Percentiles rank a stretch among this genome's conserved stretches.
These are phyloP conservation scores for Debaryomyces prosopidis DNA, from an alignment of 805 yeast species.

Conservation along the genomic window DNA sequence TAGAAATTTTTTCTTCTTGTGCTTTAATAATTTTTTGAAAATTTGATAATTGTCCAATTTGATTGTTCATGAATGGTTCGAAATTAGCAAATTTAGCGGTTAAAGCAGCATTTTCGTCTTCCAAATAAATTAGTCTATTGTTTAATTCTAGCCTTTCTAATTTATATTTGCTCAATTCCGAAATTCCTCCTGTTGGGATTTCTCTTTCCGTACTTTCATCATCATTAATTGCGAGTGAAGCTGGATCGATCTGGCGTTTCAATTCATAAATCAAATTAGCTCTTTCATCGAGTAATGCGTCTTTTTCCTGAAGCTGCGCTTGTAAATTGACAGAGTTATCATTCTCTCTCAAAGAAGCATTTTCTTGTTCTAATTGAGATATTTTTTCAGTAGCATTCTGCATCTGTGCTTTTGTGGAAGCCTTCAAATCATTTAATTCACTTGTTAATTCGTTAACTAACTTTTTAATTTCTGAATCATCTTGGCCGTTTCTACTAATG, in stretches of 20 bases:
- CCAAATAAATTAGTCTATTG: conserved; percentile 45
- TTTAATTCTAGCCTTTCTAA: conserved; percentile 45
- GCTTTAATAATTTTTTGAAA: conserved; percentile 55
- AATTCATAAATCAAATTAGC: conserved; percentile 33
- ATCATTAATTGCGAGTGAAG: conserved; percentile 21
- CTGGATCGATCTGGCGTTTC: conserved; percentile 26
- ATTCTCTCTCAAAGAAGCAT: conserved; percentile 11
- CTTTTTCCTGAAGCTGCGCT: conserved; percentile 13
- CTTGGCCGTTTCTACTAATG: conserved; percentile 9
- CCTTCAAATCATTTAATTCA: conserved; percentile 32
- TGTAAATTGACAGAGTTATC: conserved; percentile 13
- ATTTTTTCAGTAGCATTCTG: conserved; percentile 58
- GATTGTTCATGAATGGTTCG: conserved; percentile 54
- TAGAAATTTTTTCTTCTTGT: conserved; percentile 49
- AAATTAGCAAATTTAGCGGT: conserved; percentile 44
- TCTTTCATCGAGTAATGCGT: conserved; percentile 19
- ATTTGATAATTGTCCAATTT: conserved; percentile 50
- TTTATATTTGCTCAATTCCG: conserved; percentile 39
- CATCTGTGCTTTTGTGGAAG: conserved; percentile 48
- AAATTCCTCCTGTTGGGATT: conserved; percentile 14
- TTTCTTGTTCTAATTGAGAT: conserved; percentile 43
- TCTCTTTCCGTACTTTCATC: conserved; percentile 9
- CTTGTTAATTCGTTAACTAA: conserved; percentile 31
- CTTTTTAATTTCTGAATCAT: conserved; percentile 29
- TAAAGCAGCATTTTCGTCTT: conserved; percentile 45